Base-by-base conservation (phyloP, 202 grass and related monocot genomes). In the Zoysia matrella region DNA sequence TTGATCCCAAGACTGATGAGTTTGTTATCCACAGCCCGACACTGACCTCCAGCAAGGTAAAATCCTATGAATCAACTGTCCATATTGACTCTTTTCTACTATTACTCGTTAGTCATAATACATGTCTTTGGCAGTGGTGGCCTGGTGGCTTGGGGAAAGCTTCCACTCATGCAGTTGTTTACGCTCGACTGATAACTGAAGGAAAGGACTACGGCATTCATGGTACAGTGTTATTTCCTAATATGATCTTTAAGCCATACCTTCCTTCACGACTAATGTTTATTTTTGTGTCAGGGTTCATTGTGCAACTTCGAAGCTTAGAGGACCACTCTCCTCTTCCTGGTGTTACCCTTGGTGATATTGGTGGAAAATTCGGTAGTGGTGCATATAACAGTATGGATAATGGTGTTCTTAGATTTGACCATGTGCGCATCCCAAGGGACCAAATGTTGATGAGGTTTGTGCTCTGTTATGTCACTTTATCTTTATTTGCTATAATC, bases 391-490 rank as follows among this genome's bases (percentile, higher is more conserved):
- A 98, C 80, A 93, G 88, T 63, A 99, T 95, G 96, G 96, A 99
- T 67, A 99, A 99, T 87, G 93, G 96, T 70, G 87, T 99, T 86
- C 77, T 99, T 43, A 87, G 71, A 74, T 99, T 99, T 83, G 87
- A 99, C 47, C 91, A 99, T 79, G 93, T 95, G 65, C 85, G 93
- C 80, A 99, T 99, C 54, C 92, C 96, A 74, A 92, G 96, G 85
- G 86, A 99, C 83, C 96, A 99, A 86, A 88, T 99, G 96, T 61
- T 99, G 80, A 98, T 98, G 96, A 91, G 94, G 94, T 97, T 76
- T 70, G 56, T 87, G 8, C 47, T 61, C 1, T 8, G 8, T 65
- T 67, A 6, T 4, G 3, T 0, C 11, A 16, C 16, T 76, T 65
- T 68, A 50, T 41, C 3, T 46, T 56, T 67, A 4, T 54, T 45